Percentiles rank a stretch among this genome's conserved stretches.
Evolutionary conservation across 2,329 filamentous ascomycete genomes (phyloP).

Genomic region (Beauveria bassiana): DNA sequence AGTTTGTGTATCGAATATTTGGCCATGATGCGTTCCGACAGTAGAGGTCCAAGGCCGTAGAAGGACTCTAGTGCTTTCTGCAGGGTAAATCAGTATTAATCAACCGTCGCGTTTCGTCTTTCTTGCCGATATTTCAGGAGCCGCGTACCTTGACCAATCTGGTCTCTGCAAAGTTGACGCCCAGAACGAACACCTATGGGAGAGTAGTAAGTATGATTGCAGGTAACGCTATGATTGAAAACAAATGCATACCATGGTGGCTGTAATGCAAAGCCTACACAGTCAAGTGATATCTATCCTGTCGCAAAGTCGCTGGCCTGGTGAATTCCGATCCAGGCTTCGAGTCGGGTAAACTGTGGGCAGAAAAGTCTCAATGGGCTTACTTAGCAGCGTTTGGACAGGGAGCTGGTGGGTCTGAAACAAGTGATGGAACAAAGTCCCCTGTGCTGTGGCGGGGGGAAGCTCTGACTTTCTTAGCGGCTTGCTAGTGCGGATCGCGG

Average conservation of each 20-base stretch:
- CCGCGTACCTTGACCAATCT: slow-evolving; percentile 72
- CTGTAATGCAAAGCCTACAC: neutral
- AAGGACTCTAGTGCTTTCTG: slow-evolving; percentile 73
- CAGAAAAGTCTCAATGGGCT: slow-evolving; percentile 11
- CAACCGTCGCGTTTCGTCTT: neutral
- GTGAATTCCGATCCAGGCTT: neutral
- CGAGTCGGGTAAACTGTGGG: slow-evolving; percentile 22
- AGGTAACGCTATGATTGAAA: neutral
- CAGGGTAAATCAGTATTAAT: neutral
- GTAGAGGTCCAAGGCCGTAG: slow-evolving; percentile 71
- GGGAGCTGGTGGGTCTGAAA: slow-evolving; percentile 7
- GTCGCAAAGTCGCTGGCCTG: neutral
- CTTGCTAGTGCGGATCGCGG: slow-evolving; percentile 9
- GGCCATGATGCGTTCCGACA: slow-evolving; percentile 70
- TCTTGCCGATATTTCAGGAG: neutral
- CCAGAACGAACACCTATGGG: slow-evolving; percentile 71
- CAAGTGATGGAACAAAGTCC: neutral
- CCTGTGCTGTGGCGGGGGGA: neutral
- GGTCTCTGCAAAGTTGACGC: slow-evolving; percentile 75
- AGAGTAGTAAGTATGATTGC: neutral
- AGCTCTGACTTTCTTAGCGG: neutral
- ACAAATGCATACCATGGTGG: slow-evolving; percentile 13
- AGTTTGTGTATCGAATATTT: slow-evolving; percentile 82
- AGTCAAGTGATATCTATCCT: neutral
- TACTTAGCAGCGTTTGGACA: slow-evolving; percentile 2